Base-by-base conservation (phyloP, 2,329 filamentous ascomycete genomes). In the Paracoccidioides lutzii region DNA sequence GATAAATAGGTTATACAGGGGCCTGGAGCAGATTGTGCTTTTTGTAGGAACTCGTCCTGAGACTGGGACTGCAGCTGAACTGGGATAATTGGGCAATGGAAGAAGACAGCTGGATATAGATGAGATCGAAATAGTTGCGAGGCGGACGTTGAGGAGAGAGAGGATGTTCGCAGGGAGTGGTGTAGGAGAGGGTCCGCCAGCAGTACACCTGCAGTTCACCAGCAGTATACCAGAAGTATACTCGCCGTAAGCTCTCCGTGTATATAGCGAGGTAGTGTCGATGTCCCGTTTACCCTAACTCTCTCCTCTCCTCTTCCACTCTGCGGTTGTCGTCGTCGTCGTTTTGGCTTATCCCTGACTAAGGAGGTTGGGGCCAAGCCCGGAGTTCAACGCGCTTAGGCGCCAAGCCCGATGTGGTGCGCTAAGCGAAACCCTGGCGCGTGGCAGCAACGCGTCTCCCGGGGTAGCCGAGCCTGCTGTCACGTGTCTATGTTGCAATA, bases 361-460 rank as follows among this genome's bases (percentile, higher is more conserved):
- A 5, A 43, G 51, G 46, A 58, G 56, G 55, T 54, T 58, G 50
- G 53, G 54, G 22, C 43, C 52, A 54, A 54, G 52, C 52, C 42
- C 35, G 35, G 52, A 45, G 52, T 5, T 9, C 7, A 28, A 54
- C 53, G 53, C 53, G 53, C 53, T 54, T 49, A 48, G 35, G 35
- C 53, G 53, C 53, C 49, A 54, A 32, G 48, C 53, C 44, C n/a
- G 28, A 48, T 37, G 32, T 7, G 53, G 53, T 28, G 33, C n/a
- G 3, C 49, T 54, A 54, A 54, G 53, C 53, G 53, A 54, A 6
- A 5, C 5, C 6, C 35, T 15, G 37, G 53, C 53, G 53, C 52
- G 52, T 54, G 22, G 22, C 22, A 22, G 22, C 22, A 22, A 22
- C 22, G 22, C 35, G 35, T 22, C 10, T 12, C 22, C 38, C 48